Evolutionary conservation across 1,139 yeast species (phyloP), one percentile per base, ranked within the genome.

Genomic region (Candida sp.): DNA sequence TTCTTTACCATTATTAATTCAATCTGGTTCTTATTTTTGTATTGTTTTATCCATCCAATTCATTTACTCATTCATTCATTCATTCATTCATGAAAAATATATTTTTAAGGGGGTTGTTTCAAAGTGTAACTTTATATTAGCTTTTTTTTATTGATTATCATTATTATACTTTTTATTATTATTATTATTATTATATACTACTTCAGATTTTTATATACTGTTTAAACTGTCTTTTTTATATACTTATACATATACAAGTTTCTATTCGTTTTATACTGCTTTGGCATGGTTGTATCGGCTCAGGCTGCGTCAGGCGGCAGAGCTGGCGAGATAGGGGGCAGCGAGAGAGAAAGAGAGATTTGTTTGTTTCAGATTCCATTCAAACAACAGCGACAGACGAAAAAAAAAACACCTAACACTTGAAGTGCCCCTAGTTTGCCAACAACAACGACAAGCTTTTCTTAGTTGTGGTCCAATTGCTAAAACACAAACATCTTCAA

Each of bases 41-140:
- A 37, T 22, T 43, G 32, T 25, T 44, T 44, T 26, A 41, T 28
- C 7, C 9, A 23, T 17, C 8, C 17, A 17, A 17, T 17, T 17
- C 25, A 38, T n/a, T 42, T 34, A 12, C 28, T 26, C 27, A 42
- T 31, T 7, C 34, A 35, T 37, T 12, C 42, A 35, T 44, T 44
- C 35, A 44, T 37, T 28, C 32, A 42, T 42, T 42, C 28, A 42
- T 42, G 45, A 17, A 42, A 17, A 28, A 26, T 28, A 42, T 42
- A 32, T 27, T 42, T 42, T 42, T 32, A 39, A 31, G 38, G 38
- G 48, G 48, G 43, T 39, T 44, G 41, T 44, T 44, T 44, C 46
- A 34, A 28, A 39, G 34, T 48, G 50, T 48, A 48, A 46, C 47
- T 41, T 48, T 48, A 48, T 48, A 48, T 44, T 44, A 38, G 42